Evolutionary conservation across 2,329 filamentous ascomycete species (phyloP), one percentile per base, ranked within the genome.

Genomic region (Stachybotrys chartarum): DNA sequence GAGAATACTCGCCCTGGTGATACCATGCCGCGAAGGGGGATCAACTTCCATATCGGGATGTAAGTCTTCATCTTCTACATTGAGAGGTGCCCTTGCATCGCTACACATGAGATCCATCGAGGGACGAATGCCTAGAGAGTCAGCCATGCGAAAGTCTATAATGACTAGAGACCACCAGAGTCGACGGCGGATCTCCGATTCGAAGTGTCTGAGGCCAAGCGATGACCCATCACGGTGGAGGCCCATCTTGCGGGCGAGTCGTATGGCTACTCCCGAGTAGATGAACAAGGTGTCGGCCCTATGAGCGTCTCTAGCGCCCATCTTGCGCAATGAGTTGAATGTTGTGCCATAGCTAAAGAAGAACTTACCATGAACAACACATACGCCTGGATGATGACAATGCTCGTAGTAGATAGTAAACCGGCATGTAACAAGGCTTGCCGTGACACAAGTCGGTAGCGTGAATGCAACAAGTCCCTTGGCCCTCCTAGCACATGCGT

Each of bases 121-220:
- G 10, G 72, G 66, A 30, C 65, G 72, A 3, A 72, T 73, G 16
- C 80, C 80, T 1, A 78, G 73, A 49, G 80, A 72, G 58, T 82
- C 78, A 11, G 78, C 72, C 0, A 75, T 73, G 10, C 76, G 75
- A 39, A 75, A 69, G 59, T 86, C 83, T 1, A 84, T 70, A 18
- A 82, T 73, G 30, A 83, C 66, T 16, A 85, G 73, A 62, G 83
- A 78, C 73, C 80, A 83, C 77, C 82, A 86, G 0, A 85, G 65
- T 1, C 83, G 73, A 5, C 82, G 74, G 18, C 82, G 75, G 66
- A 84, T 76, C 65, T 85, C 79, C 3, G 74, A 72, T 55, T 84
- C 78, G 56, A 81, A 85, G 0, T 77, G 74, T 1, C 63, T 55
- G 24, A 70, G 61, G 5, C 60, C 54, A 7, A 61, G 59, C 11